Evolutionary conservation across 805 yeast species (phyloP).

Genomic region (Teunomyces aglyptinius): DNA sequence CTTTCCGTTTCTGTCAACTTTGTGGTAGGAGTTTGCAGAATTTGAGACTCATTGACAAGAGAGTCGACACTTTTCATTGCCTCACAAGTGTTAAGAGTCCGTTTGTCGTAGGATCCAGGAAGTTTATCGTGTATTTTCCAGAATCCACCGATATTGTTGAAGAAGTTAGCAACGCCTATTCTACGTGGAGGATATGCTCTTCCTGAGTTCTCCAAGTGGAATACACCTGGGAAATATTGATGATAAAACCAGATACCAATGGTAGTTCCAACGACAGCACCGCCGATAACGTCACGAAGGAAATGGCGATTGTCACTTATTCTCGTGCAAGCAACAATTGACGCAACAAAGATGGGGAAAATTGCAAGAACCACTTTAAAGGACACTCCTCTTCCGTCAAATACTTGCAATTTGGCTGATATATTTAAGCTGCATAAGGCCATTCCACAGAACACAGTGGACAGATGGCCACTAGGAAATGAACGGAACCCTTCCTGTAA

Average conservation of each 20-base stretch:
- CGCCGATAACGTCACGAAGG: conserved; percentile 38
- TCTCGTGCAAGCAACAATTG: conserved; percentile 38
- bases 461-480: conserved; percentile 30
- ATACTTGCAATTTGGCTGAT: conserved; percentile 31
- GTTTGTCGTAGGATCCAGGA: conserved; percentile 23
- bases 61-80: conserved; percentile 3
- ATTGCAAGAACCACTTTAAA: conserved; percentile 29
- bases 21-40: neutral
- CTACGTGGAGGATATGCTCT: conserved; percentile 46
- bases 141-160: conserved; percentile 11
- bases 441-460: conserved; percentile 31
- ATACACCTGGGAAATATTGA: conserved; percentile 42
- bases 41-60: neutral
- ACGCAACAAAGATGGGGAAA: conserved; percentile 35
- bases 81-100: conserved; percentile 16
- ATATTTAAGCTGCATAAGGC: conserved; percentile 33
- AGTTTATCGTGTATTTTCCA: conserved; percentile 10
- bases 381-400: conserved; percentile 35
- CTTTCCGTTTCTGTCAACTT: neutral
- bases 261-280: conserved; percentile 35
- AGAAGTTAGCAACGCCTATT: conserved; percentile 21
- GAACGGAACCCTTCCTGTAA: conserved; percentile 26
- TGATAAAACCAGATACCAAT: conserved; percentile 35
- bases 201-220: conserved; percentile 27
- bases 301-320: conserved; percentile 50